A percentile compares a stretch with the other conserved stretches of the same genome.
Evolutionary conservation across 345 rosid genomes (phyloP).

Genomic region (Brassica incana): DNA sequence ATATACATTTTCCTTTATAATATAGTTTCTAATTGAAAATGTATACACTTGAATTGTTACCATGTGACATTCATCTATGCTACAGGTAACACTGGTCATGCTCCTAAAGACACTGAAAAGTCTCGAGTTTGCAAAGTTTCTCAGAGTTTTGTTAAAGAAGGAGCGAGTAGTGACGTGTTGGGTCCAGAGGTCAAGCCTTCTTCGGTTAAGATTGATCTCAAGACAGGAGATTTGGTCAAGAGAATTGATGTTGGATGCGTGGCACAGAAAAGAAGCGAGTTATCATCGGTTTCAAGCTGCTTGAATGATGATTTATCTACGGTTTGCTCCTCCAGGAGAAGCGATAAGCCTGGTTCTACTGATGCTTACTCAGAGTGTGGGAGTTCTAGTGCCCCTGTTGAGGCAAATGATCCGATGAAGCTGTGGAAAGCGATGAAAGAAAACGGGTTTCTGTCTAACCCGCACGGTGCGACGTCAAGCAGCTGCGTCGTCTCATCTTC

Average conservation of each 20-base stretch:
- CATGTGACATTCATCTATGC: not conserved
- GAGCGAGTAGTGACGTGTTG: not conserved
- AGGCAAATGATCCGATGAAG: slow-evolving; percentile 62
- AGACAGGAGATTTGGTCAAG: slow-evolving; percentile 32
- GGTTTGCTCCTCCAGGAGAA: slow-evolving; percentile 39
- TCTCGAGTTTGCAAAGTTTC: slow-evolving; percentile 39
- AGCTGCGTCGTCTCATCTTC: slow-evolving; percentile 44
- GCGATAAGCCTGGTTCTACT: slow-evolving; percentile 23
- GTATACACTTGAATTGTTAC: not conserved
- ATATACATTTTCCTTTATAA: slow-evolving; percentile 22
- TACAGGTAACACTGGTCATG: slow-evolving; percentile 22
- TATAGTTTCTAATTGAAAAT: slow-evolving; percentile 13
- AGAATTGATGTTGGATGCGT: slow-evolving; percentile 33
- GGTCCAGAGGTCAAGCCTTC: slow-evolving; percentile 30
- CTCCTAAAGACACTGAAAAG: slow-evolving; percentile 30
- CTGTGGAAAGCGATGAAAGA: slow-evolving; percentile 88
- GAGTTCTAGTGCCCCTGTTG: slow-evolving; percentile 54
- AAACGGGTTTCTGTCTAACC: slow-evolving; percentile 78
- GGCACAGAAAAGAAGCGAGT: slow-evolving; percentile 38
- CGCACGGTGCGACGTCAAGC: slow-evolving; percentile 23
- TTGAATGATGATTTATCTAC: slow-evolving; percentile 42
- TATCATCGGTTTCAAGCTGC: slow-evolving; percentile 54
- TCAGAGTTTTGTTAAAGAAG: slow-evolving; percentile 14
- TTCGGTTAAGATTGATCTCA: slow-evolving; percentile 45
- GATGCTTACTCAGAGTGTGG: slow-evolving; percentile 71